Evolutionary conservation across 192 early-diverging fungal genomes (phyloP).

Genomic region (Neocallimastix lanati): DNA sequence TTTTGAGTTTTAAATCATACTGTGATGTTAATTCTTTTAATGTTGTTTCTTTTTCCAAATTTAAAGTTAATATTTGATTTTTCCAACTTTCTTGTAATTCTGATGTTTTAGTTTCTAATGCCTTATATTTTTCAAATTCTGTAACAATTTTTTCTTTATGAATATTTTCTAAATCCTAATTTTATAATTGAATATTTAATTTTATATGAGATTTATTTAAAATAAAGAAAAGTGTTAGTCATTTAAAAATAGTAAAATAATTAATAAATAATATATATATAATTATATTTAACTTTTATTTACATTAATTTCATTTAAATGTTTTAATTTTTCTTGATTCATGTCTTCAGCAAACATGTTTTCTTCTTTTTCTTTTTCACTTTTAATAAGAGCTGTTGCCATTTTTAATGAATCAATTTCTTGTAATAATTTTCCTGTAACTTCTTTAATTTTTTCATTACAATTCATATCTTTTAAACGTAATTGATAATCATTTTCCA

Average conservation of each 20-base stretch:
- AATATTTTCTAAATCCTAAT: slow-evolving; percentile 22
- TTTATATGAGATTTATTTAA: too few relatives aligned
- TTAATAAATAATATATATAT: slow-evolving; percentile 4
- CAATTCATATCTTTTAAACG: slow-evolving; percentile 48
- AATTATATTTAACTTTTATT: neutral
- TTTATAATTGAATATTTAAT: neutral
- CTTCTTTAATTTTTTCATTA: slow-evolving; percentile 47
- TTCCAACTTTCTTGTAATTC: slow-evolving; percentile 35
- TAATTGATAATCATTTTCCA: slow-evolving; percentile 50
- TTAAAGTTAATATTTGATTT: slow-evolving; percentile 29
- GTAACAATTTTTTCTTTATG: slow-evolving; percentile 36
- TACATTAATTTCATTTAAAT: slow-evolving; percentile 22
- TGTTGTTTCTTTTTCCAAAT: slow-evolving; percentile 21
- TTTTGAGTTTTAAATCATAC: slow-evolving; percentile 27
- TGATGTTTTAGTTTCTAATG: slow-evolving; percentile 22
- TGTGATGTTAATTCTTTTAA: slow-evolving; percentile 26
- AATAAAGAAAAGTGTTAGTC: too few relatives aligned
- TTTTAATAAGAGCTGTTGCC: slow-evolving; percentile 27
- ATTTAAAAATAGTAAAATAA: too few relatives aligned
- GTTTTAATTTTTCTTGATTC: slow-evolving; percentile 27
- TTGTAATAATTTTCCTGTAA: slow-evolving; percentile 42
- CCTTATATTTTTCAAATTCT: slow-evolving; percentile 43
- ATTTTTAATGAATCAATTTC: slow-evolving; percentile 44
- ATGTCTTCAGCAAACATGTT: slow-evolving; percentile 37
- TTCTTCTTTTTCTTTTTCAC: slow-evolving; percentile 48